phyloP scores from a whole-genome alignment of 257 asterid species.

The Penstemon eatonii region DNA sequence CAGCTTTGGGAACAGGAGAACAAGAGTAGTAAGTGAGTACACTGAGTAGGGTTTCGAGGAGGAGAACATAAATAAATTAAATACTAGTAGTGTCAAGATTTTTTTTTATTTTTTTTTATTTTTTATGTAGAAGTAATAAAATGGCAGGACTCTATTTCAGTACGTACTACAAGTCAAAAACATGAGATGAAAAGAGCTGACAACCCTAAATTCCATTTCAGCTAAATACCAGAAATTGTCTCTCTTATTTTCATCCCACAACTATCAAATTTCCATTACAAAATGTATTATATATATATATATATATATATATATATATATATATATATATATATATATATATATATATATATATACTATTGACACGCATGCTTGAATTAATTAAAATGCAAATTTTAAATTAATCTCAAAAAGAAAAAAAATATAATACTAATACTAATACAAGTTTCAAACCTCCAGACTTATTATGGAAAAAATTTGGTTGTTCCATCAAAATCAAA shows the following conservation, averaged over 20 bases:
- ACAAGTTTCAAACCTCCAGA: too few relatives aligned
- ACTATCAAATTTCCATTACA: constrained; percentile 17
- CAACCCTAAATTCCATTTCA: constrained; percentile 35
- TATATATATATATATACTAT: too few relatives aligned
- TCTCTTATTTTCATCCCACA: background rate
- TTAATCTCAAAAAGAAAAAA: background rate
- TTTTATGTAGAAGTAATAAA: too few relatives aligned
- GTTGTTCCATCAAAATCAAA: too few relatives aligned
- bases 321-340: too few relatives aligned
- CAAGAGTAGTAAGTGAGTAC: background rate
- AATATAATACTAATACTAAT: too few relatives aligned
- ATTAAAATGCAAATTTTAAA: background rate
- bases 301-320: too few relatives aligned
- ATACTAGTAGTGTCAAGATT: too few relatives aligned
- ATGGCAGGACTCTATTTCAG: background rate
- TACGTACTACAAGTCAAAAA: constrained; percentile 15
- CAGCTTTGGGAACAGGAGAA: constrained; percentile 17
- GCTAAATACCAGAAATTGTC: constrained; percentile 30
- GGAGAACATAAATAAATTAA: too few relatives aligned
- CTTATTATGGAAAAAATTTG: too few relatives aligned
- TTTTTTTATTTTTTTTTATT: too few relatives aligned
- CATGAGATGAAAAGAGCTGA: constrained; percentile 2
- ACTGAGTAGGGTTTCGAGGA: constrained; percentile 14
- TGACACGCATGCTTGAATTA: background rate
- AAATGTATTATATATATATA: too few relatives aligned